Percentiles rank a stretch among this genome's conserved stretches.
These are phyloP conservation scores for Volvariella volvacea DNA, from an alignment of 1,284 basidiomycete genomes.

Conservation along the genomic window DNA sequence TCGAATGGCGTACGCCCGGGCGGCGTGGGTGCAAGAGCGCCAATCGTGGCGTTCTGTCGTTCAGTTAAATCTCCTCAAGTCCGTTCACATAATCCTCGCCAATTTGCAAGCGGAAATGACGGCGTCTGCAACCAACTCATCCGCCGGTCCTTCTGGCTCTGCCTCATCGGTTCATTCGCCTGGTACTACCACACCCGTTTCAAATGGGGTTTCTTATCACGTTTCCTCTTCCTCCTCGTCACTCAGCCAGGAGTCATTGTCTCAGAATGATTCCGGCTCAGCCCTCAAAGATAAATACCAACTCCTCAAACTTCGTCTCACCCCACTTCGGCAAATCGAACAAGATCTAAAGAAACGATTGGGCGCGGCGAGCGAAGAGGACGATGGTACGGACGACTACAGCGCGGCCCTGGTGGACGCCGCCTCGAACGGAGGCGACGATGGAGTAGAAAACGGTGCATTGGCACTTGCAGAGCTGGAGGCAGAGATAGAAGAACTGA, in stretches of 20 bases:
- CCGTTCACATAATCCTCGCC: constrained; percentile 50
- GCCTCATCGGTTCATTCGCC: constrained; percentile 11
- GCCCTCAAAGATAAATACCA: constrained; percentile 32
- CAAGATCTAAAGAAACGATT: constrained; percentile 43
- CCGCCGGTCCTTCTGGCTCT: too few species aligned
- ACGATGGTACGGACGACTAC: constrained; percentile 11
- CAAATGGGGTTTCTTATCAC: too few species aligned
- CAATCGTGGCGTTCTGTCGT: constrained; percentile 58
- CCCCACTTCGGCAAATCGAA: constrained; percentile 50
- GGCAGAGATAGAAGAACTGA: background rate
- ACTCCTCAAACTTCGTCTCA: constrained; percentile 41
- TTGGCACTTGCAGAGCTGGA: constrained; percentile 3
- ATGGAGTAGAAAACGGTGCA: constrained; percentile 7
- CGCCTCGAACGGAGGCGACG: constrained; percentile 7
- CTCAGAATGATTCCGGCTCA: background rate
- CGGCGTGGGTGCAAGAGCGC: constrained; percentile 49
- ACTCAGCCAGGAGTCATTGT: background rate
- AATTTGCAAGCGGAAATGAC: constrained; percentile 37
- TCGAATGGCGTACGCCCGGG: constrained; percentile 43
- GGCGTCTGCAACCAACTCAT: constrained; percentile 14
- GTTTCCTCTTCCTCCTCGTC: background rate
- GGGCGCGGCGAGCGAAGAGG: constrained; percentile 40
- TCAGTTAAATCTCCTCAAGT: constrained; percentile 60
- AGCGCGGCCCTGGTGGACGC: constrained; percentile 5
- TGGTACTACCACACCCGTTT: background rate